These are phyloP conservation scores for Canna indica DNA, from an alignment of 176 grass and related monocot species.

Conservation along the genomic window DNA sequence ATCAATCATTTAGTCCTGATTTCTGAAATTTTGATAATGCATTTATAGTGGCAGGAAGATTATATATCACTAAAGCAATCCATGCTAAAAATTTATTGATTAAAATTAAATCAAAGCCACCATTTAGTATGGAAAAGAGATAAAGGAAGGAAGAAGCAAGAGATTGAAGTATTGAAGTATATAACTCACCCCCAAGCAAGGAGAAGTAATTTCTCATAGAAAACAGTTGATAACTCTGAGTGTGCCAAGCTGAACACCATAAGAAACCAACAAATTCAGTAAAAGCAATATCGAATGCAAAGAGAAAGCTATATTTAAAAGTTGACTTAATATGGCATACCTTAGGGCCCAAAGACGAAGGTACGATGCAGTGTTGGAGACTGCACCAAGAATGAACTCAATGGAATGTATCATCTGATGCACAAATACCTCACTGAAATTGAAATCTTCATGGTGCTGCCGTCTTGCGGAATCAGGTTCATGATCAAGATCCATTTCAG, in stretches of 20 bases:
- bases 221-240: conserved; percentile 96
- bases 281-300: conserved; percentile 10
- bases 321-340: conserved; percentile 28
- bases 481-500: conserved; percentile 85
- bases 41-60: neutral
- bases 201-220: conserved; percentile 94
- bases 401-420: conserved; percentile 99
- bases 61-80: neutral
- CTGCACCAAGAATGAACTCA: conserved; percentile 95
- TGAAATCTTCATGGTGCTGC: conserved; percentile 76
- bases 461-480: conserved; percentile 90
- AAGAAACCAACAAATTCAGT: conserved; percentile 19
- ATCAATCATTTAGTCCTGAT: neutral
- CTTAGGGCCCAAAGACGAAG: conserved; percentile 99
- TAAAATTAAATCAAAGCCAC: neutral
- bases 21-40: neutral
- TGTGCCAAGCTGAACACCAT: conserved; percentile 75
- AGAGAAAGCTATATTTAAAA: conserved; percentile 1
- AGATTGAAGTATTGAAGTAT: conserved; percentile 3
- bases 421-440: conserved; percentile 98
- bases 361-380: conserved; percentile 98
- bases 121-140: neutral
- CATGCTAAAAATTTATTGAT: neutral
- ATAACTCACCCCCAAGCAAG: conserved; percentile 80
- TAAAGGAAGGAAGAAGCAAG: neutral